Evolutionary conservation across 2,329 filamentous ascomycete species (phyloP).

Genomic region (Nemania bipapillata): DNA sequence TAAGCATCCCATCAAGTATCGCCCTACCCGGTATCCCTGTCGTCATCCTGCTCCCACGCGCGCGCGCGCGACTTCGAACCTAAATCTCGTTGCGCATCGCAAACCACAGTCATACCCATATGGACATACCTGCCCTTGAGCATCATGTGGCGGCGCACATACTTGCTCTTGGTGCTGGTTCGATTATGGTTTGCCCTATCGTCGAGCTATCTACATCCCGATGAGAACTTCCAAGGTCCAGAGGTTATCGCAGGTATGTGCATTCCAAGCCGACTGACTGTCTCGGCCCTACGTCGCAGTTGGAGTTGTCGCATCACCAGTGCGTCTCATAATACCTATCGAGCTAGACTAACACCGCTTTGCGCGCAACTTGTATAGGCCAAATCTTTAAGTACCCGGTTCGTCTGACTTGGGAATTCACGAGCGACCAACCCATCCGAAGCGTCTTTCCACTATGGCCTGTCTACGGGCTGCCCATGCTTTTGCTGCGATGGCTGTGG

Average conservation of each 20-base stretch:
- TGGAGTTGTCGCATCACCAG: not conserved
- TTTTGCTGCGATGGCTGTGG: slow-evolving; percentile 91
- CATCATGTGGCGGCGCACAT: slow-evolving; percentile 88
- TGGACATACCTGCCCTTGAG: slow-evolving; percentile 37
- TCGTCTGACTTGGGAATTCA: slow-evolving; percentile 95
- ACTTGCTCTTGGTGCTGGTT: slow-evolving; percentile 84
- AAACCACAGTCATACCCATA: slow-evolving; percentile 19
- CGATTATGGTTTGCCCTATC: slow-evolving; percentile 94
- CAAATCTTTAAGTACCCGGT: slow-evolving; percentile 93
- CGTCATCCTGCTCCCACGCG: slow-evolving; percentile 10
- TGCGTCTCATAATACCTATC: not conserved
- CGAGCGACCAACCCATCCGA: slow-evolving; percentile 84
- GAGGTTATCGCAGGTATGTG: slow-evolving; percentile 92
- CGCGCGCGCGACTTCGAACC: slow-evolving; percentile 24
- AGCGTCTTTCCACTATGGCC: slow-evolving; percentile 98
- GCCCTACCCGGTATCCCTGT: slow-evolving; percentile 16
- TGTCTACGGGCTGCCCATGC: slow-evolving; percentile 92
- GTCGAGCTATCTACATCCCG: slow-evolving; percentile 95
- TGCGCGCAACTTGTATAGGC: slow-evolving; percentile 63
- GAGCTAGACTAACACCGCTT: slow-evolving; percentile 30
- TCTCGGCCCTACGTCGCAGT: slow-evolving; percentile 13
- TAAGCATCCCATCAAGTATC: not conserved
- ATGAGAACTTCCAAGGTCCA: slow-evolving; percentile 98
- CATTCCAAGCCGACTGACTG: not conserved
- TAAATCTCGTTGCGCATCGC: slow-evolving; percentile 31